Evolutionary conservation across 2,329 filamentous ascomycete genomes (phyloP).

Genomic region (Tolypocladium tropicale): DNA sequence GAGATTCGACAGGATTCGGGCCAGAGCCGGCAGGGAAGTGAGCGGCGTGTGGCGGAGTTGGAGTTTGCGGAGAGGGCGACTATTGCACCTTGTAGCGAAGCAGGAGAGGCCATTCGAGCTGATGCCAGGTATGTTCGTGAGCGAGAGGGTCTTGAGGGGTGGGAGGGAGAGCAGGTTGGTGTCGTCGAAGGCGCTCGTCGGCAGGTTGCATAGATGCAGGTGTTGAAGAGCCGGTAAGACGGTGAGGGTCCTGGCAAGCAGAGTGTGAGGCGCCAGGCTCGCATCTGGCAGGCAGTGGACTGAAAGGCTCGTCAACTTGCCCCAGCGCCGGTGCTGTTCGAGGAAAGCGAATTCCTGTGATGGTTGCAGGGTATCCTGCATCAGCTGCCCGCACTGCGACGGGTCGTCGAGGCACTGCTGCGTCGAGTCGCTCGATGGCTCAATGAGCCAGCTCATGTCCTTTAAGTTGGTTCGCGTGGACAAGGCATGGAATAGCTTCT

Average conservation of each 20-base stretch:
- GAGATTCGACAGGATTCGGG: slow-evolving; percentile 49
- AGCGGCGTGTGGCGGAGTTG: slow-evolving; percentile 47
- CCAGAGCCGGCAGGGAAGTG: slow-evolving; percentile 44
- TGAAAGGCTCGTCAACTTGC: slow-evolving; percentile 42
- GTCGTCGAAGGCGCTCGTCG: slow-evolving; percentile 47
- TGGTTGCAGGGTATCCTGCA: slow-evolving; percentile 16
- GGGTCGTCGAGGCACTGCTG: slow-evolving; percentile 16
- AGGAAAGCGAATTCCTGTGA: slow-evolving; percentile 34
- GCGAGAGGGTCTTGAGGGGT: slow-evolving; percentile 40
- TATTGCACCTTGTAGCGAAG: slow-evolving; percentile 41
- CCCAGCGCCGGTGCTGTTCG: slow-evolving; percentile 44
- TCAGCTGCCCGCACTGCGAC: slow-evolving; percentile 16
- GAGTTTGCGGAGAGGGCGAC: slow-evolving; percentile 34
- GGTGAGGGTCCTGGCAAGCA: slow-evolving; percentile 40
- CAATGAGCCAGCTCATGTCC: slow-evolving; percentile 50
- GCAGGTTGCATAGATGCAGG: slow-evolving; percentile 48
- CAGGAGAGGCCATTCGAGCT: slow-evolving; percentile 44
- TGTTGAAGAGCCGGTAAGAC: slow-evolving; percentile 44
- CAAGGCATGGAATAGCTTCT: slow-evolving; percentile 47
- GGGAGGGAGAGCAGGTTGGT: slow-evolving; percentile 44
- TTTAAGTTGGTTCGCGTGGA: slow-evolving; percentile 44
- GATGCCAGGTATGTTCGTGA: slow-evolving; percentile 46
- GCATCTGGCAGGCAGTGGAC: slow-evolving; percentile 49
- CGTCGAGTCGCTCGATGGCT: slow-evolving; percentile 18
- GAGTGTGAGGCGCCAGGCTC: slow-evolving; percentile 38